Percentiles rank a stretch among this genome's conserved stretches.
These are phyloP conservation scores for Hymenoscyphus salicellus DNA, from an alignment of 2,329 filamentous ascomycete genomes.

Conservation along the genomic window DNA sequence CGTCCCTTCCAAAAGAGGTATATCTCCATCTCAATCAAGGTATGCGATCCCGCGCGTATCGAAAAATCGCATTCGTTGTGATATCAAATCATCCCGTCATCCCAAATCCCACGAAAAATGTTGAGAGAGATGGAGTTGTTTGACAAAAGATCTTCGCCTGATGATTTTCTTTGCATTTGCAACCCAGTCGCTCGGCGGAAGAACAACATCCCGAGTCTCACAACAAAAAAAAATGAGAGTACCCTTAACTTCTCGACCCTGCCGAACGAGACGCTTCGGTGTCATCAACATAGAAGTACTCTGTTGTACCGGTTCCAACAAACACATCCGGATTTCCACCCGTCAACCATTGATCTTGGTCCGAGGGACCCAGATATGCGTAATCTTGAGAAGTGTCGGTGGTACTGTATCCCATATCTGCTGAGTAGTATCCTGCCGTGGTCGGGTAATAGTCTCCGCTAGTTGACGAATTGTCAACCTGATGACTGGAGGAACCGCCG, in stretches of 20 bases:
- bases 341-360: conserved; percentile 14
- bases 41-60: background rate
- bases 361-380: conserved; percentile 15
- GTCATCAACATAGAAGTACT: conserved; percentile 23
- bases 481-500: conserved; percentile 10
- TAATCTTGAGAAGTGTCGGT: conserved; percentile 13
- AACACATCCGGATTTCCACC: conserved; percentile 22
- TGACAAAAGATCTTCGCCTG: background rate
- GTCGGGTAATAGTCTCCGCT: conserved; percentile 11
- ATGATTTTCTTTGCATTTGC: background rate
- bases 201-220: background rate
- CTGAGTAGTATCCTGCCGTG: conserved; percentile 19
- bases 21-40: background rate
- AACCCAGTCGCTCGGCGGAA: background rate
- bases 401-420: conserved; percentile 16
- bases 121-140: no score
- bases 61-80: background rate
- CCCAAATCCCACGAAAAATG: background rate
- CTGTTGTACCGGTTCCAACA: conserved; percentile 16
- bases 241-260: background rate
- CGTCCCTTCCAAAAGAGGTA: background rate
- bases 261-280: conserved; percentile 11
- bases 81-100: background rate
- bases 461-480: conserved; percentile 10
- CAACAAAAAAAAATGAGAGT: no score